Evolutionary conservation across 2,329 filamentous ascomycete genomes (phyloP).

Genomic region (Alternaria longipes): DNA sequence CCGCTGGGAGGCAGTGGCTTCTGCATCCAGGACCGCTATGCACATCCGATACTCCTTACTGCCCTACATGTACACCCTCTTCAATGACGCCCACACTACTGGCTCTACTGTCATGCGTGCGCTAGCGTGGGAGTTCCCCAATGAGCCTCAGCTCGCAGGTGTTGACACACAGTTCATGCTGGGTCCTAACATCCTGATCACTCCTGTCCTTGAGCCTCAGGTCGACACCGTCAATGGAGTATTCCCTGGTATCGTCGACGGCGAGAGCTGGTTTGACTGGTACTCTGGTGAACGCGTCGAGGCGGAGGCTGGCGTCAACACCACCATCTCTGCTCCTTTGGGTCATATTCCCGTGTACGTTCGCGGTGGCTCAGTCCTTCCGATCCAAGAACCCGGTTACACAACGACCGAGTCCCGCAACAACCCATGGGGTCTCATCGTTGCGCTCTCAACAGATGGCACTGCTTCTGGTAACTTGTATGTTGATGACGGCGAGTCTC

Average conservation of each 20-base stretch:
- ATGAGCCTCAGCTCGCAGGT: conserved; percentile 72
- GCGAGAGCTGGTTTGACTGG: conserved; percentile 80
- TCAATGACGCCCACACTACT: conserved; percentile 70
- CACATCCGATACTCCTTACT: conserved; percentile 74
- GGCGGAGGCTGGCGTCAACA: conserved; percentile 64
- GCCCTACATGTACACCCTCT: conserved; percentile 79
- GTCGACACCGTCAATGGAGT: conserved; percentile 70
- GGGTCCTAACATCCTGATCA: conserved; percentile 71
- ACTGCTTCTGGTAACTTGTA: conserved; percentile 71
- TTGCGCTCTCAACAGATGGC: conserved; percentile 66
- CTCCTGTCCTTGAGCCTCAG: conserved; percentile 72
- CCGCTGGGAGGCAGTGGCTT: conserved; percentile 71
- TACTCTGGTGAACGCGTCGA: conserved; percentile 70
- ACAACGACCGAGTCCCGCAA: conserved; percentile 71
- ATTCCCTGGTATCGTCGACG: conserved; percentile 71
- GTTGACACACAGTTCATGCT: conserved; percentile 78
- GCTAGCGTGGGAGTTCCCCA: conserved; percentile 77
- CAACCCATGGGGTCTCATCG: conserved; percentile 73
- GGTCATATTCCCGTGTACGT: conserved; percentile 77
- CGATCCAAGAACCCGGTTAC: conserved; percentile 72
- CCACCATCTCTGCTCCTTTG: conserved; percentile 68
- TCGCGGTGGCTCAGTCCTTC: conserved; percentile 72
- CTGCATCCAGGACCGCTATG: conserved; percentile 73
- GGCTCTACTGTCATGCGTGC: conserved; percentile 78
- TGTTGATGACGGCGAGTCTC: conserved; percentile 77